Conservation (phyloP, 768 basidiomycete species). For the Phanerochaete sordida region DNA sequence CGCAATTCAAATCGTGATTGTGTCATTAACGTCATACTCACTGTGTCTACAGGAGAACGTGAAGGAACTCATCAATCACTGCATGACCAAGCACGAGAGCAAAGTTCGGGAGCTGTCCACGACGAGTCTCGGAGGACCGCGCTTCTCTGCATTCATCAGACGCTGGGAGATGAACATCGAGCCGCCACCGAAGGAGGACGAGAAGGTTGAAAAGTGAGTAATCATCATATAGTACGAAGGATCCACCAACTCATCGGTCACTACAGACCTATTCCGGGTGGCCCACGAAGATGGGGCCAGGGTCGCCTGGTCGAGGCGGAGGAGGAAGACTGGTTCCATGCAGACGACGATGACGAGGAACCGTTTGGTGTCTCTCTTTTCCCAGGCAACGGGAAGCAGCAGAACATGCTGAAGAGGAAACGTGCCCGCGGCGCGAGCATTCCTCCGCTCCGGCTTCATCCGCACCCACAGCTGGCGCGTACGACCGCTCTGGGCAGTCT, state of each 20-base stretch:
- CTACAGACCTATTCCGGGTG: conserved; percentile 12
- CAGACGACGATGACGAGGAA: conserved; percentile 62
- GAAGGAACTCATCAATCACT: conserved; percentile 77
- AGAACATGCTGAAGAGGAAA: conserved; percentile 48
- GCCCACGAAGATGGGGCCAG: conserved; percentile 28
- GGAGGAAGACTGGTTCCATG: conserved; percentile 94
- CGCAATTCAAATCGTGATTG: conserved; percentile 20
- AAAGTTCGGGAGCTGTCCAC: conserved; percentile 61
- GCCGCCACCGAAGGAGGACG: conserved; percentile 54
- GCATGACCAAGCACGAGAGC: conserved; percentile 74
- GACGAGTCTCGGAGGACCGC: conserved; percentile 56
- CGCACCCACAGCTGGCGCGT: conserved; percentile 31
- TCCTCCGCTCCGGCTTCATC: conserved; percentile 17
- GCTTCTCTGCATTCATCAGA: conserved; percentile 70
- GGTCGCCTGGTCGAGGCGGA: conserved; percentile 61
- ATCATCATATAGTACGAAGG: neutral
- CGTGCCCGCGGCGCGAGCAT: conserved; percentile 29
- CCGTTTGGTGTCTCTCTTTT: conserved; percentile 11
- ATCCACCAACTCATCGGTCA: neutral
- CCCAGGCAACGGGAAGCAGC: conserved; percentile 26
- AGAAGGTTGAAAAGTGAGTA: conserved; percentile 31
- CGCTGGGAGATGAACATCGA: conserved; percentile 94
- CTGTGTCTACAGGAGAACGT: conserved; percentile 68
- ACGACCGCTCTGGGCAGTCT: conserved; percentile 56
- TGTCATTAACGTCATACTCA: neutral